A percentile compares a stretch with the other conserved stretches of the same genome.
Conservation (phyloP, 106 monocot species). For the Amphibolis antarctica region DNA sequence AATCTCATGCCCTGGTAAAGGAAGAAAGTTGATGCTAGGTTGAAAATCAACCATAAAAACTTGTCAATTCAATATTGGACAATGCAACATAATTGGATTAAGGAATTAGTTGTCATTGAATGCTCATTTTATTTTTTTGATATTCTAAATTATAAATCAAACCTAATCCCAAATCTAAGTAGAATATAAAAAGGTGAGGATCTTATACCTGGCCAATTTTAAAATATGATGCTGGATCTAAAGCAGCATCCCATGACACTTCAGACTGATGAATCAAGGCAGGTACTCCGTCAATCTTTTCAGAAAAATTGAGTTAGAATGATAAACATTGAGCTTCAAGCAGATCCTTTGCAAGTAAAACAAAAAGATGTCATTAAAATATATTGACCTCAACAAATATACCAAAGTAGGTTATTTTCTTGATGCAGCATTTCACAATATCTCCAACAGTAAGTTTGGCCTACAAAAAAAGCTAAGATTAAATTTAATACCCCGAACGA, state of each 20-base stretch:
- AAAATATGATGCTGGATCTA: slow-evolving; percentile 61
- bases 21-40: no score
- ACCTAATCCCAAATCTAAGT: no score
- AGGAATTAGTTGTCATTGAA: no score
- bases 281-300: slow-evolving; percentile 80
- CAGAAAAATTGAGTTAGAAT: slow-evolving; percentile 1
- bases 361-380: neutral
- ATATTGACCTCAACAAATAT: slow-evolving; percentile 88
- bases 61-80: no score
- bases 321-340: neutral
- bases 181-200: neutral
- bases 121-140: no score
- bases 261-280: slow-evolving; percentile 87
- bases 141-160: no score
- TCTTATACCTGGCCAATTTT: slow-evolving; percentile 73
- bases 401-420: slow-evolving; percentile 77
- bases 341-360: neutral
- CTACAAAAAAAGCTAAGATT: slow-evolving; percentile 19
- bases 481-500: no score
- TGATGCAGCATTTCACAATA: slow-evolving; percentile 67
- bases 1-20: no score
- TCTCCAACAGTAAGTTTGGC: slow-evolving; percentile 77
- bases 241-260: slow-evolving; percentile 74
- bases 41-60: no score
- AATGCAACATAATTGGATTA: no score